Percentiles rank a stretch among this genome's conserved stretches.
These are phyloP conservation scores for Pythium inflatum DNA, from an alignment of 352 stramenopile genomes.

Conservation along the genomic window DNA sequence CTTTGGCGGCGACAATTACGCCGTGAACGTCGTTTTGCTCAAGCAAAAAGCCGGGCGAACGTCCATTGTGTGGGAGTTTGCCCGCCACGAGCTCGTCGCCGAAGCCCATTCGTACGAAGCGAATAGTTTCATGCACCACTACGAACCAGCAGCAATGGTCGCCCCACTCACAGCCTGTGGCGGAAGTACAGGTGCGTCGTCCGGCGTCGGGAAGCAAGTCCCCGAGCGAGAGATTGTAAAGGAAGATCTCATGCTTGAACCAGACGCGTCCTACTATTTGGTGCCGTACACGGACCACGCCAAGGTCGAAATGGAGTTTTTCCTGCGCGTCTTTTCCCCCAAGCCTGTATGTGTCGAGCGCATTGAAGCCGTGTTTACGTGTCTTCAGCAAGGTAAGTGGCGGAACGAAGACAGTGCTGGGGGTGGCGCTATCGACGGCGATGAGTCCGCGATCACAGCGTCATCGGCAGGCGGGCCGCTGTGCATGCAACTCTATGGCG, in stretches of 20 bases:
- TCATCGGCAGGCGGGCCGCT: conserved; percentile 78
- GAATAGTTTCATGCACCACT: conserved; percentile 43
- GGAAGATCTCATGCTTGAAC: conserved; percentile 75
- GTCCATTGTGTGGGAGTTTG: conserved; percentile 78
- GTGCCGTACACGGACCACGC: conserved; percentile 80
- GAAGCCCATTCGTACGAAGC: conserved; percentile 70
- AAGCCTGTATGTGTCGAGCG: conserved; percentile 76
- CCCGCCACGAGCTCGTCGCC: conserved; percentile 58
- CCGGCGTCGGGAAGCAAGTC: conserved; percentile 37
- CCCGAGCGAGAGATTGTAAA: conserved; percentile 83
- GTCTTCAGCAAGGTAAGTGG: conserved; percentile 71
- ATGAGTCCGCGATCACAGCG: conserved; percentile 37
- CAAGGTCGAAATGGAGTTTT: conserved; percentile 91
- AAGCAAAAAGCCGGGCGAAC: conserved; percentile 62
- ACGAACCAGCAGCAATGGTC: conserved; percentile 35
- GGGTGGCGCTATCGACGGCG: conserved; percentile 40
- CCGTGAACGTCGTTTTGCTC: conserved; percentile 87
- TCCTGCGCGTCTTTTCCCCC: conserved; percentile 83
- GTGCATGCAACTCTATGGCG: conserved; percentile 44
- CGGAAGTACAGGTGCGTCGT: neutral
- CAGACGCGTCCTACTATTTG: conserved; percentile 75
- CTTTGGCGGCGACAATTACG: conserved; percentile 83
- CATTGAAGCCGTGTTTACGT: conserved; percentile 65
- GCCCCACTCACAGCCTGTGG: conserved; percentile 34
- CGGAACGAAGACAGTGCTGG: conserved; percentile 40